phyloP scores from a whole-genome alignment of 768 basidiomycete species.

The Tulasnella sp. region DNA sequence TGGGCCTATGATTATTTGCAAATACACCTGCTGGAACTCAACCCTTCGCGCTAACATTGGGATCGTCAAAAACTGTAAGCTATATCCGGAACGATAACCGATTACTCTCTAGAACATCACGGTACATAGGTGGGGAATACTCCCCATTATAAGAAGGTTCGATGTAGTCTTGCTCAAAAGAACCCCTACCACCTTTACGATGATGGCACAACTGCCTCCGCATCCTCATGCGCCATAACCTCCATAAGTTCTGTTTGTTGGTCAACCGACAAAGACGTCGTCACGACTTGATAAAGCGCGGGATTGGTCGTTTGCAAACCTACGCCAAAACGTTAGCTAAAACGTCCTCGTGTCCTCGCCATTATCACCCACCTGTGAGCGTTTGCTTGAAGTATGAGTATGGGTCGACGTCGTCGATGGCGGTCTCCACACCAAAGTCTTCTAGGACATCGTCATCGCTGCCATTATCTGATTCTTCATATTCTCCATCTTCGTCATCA shows the following conservation, averaged over 20 bases:
- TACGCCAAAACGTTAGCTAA: constrained; percentile 24
- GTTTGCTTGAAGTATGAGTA: constrained; percentile 70
- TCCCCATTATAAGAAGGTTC: too few relatives aligned
- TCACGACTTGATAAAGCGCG: constrained; percentile 55
- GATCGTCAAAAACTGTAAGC: too few relatives aligned
- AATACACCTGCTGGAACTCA: too few relatives aligned
- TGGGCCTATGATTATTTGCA: too few relatives aligned
- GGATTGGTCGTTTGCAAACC: constrained; percentile 67
- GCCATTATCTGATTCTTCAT: constrained; percentile 33
- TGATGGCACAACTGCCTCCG: constrained; percentile 5
- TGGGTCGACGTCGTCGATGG: constrained; percentile 66
- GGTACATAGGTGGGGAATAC: too few relatives aligned
- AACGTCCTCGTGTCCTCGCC: neutral
- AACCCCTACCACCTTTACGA: too few relatives aligned
- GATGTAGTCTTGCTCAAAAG: too few relatives aligned
- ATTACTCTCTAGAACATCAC: too few relatives aligned
- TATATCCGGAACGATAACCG: too few relatives aligned
- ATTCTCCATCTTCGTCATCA: constrained; percentile 27
- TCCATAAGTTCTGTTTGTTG: constrained; percentile 77
- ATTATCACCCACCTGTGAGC: constrained; percentile 45
- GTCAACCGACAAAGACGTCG: constrained; percentile 57
- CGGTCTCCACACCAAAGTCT: constrained; percentile 75
- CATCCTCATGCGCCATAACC: constrained; percentile 55
- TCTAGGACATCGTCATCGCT: constrained; percentile 48
- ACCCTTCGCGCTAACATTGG: too few relatives aligned